phyloP scores from a whole-genome alignment of 1,284 basidiomycete genomes.

The Apiotrichum porosum region DNA sequence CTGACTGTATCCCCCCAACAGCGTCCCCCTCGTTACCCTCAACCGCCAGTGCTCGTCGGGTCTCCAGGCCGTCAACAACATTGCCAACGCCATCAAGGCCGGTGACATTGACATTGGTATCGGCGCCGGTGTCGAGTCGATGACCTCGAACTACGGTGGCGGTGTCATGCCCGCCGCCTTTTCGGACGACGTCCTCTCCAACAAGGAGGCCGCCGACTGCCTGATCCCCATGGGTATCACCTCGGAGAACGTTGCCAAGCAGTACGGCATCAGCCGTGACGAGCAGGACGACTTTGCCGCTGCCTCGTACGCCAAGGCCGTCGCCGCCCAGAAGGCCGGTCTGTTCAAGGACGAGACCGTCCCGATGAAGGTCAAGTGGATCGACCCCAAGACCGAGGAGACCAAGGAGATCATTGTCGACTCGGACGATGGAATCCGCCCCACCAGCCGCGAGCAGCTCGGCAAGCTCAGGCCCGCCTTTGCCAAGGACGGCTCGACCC shows the following conservation, averaged over 20 bases:
- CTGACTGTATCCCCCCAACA: slow-evolving; percentile 11
- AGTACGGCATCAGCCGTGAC: slow-evolving; percentile 74
- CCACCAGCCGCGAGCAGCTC: slow-evolving; percentile 80
- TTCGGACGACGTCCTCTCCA: slow-evolving; percentile 73
- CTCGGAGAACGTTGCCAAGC: slow-evolving; percentile 85
- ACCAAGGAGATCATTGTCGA: slow-evolving; percentile 74
- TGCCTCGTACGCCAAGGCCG: slow-evolving; percentile 75
- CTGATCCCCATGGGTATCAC: slow-evolving; percentile 95
- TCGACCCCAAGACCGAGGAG: slow-evolving; percentile 83
- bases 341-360: slow-evolving; percentile 91
- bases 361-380: slow-evolving; percentile 62
- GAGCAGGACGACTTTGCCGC: slow-evolving; percentile 83
- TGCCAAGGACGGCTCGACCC: slow-evolving; percentile 78
- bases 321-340: slow-evolving; percentile 77
- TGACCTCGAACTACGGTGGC: slow-evolving; percentile 81
- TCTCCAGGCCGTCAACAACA: slow-evolving; percentile 77
- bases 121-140: slow-evolving; percentile 90
- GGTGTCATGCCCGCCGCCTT: slow-evolving; percentile 65
- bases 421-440: slow-evolving; percentile 85
- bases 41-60: slow-evolving; percentile 96
- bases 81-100: slow-evolving; percentile 78
- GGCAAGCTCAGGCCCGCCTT: slow-evolving; percentile 93
- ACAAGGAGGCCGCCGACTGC: slow-evolving; percentile 82
- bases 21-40: slow-evolving; percentile 72
- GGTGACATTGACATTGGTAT: slow-evolving; percentile 92